phyloP scores from a whole-genome alignment of 1,284 basidiomycete genomes.

The Rhodotorula sp. region DNA sequence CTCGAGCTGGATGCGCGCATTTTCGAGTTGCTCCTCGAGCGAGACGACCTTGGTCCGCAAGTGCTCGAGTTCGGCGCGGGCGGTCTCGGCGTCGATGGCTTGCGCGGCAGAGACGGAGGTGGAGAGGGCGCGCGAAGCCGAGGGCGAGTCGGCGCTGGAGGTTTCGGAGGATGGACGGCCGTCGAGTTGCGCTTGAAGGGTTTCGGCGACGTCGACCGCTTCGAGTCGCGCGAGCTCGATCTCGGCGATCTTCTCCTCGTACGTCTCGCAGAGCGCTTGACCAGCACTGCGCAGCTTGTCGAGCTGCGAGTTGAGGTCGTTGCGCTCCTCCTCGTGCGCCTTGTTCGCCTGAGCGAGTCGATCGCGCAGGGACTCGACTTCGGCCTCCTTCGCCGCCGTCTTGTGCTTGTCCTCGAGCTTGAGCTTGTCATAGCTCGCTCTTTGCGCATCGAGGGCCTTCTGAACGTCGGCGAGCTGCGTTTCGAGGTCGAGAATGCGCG shows the following conservation, averaged over 20 bases:
- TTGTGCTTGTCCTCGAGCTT: slow-evolving; percentile 34
- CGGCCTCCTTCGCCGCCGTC: slow-evolving; percentile 42
- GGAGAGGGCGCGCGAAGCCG: slow-evolving; percentile 13
- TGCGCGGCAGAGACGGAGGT: slow-evolving; percentile 54
- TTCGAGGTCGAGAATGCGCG: slow-evolving; percentile 37
- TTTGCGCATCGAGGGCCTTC: slow-evolving; percentile 34
- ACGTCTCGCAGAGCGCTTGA: slow-evolving; percentile 66
- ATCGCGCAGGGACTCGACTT: slow-evolving; percentile 45
- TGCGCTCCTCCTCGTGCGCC: slow-evolving; percentile 50
- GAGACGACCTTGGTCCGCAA: slow-evolving; percentile 70
- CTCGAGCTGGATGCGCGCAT: slow-evolving; percentile 68
- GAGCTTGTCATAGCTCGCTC: slow-evolving; percentile 33
- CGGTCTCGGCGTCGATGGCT: slow-evolving; percentile 89
- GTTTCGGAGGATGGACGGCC: slow-evolving; percentile 42
- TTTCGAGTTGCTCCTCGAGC: slow-evolving; percentile 83
- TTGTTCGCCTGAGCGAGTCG: slow-evolving; percentile 17
- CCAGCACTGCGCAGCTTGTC: slow-evolving; percentile 76
- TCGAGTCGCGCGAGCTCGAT: slow-evolving; percentile 73
- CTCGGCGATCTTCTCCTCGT: slow-evolving; percentile 77
- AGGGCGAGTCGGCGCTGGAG: slow-evolving; percentile 37
- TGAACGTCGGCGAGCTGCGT: slow-evolving; percentile 40
- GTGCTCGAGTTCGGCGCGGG: slow-evolving; percentile 77
- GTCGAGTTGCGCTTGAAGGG: slow-evolving; percentile 62
- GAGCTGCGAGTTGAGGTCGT: slow-evolving; percentile 56
- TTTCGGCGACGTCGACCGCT: slow-evolving; percentile 63